Percentiles rank a stretch among this genome's conserved stretches.
phyloP scores from a whole-genome alignment of 2,329 filamentous ascomycete genomes.

The Venturia effusa region DNA sequence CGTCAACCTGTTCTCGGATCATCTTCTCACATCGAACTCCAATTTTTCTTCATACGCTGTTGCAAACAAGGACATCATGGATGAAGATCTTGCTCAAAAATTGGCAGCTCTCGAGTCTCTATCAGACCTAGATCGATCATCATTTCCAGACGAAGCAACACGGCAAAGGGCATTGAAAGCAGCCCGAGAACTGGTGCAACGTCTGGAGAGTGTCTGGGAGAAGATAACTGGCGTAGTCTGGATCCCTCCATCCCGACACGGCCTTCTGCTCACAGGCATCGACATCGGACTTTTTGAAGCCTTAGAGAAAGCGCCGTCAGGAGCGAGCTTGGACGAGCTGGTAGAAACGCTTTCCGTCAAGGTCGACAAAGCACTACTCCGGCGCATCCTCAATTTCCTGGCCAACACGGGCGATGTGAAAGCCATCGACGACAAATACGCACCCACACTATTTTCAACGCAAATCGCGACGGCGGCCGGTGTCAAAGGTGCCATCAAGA shows the following conservation, averaged over 20 bases:
- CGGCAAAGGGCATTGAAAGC: background rate
- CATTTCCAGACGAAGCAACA: background rate
- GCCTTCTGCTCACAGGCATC: background rate
- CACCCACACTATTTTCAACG: background rate
- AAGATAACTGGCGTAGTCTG: background rate
- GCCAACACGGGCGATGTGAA: background rate
- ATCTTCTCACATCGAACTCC: no score
- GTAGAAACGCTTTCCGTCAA: background rate
- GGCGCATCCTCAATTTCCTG: background rate
- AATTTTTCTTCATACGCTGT: no score
- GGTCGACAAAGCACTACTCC: background rate
- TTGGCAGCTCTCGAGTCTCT: background rate
- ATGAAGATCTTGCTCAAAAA: background rate
- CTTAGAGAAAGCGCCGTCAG: background rate
- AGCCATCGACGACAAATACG: background rate
- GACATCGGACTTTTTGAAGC: conserved; percentile 1
- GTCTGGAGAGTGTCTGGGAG: background rate
- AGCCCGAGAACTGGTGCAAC: background rate
- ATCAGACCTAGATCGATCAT: background rate
- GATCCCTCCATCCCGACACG: background rate
- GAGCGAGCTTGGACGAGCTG: background rate
- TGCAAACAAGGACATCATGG: background rate
- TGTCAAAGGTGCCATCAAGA: background rate
- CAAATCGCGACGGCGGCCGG: background rate
- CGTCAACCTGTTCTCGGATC: no score